Evolutionary conservation across 345 rosid genomes (phyloP), one percentile per base, ranked within the genome.

Genomic region (Eucalyptus lansdowneana): DNA sequence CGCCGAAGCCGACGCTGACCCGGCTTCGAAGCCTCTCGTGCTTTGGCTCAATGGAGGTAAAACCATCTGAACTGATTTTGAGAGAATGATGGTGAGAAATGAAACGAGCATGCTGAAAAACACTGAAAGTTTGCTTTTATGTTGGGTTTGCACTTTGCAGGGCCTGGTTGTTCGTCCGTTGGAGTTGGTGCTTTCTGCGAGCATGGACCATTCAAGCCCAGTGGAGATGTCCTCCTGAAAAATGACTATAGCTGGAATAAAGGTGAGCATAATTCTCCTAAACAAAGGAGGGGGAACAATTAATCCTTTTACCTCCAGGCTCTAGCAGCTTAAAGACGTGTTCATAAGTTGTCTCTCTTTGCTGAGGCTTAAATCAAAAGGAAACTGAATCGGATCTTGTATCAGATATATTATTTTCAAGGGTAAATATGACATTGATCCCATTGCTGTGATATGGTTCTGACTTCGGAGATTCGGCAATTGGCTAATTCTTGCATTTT

Each of bases 31-130:
- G 91, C 95, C 95, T 67, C 95, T 93, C 13, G 95, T 93, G 72
- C 93, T 92, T 31, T 93, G 95, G 96, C 88, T 94, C 37, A 93
- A 91, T 80, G 94, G 94, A 92, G 94, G 95, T 94, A 90, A 40
- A 72, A 69, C 42, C 40, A 47, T n/a, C 24, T 34, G 80, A 34
- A 34, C 80, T 69, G 24, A 9, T 7, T 69, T 31, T 34, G 80
- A 69, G 42, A 16, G 42, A 69, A 69, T 34, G 80, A 34, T 69
- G 80, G 24, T 5, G 80, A 69, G 80, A 69, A 34, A 69, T 69
- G 80, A 69, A 31, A 69, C 10, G 13, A 14, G 45, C 62, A 7
- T 54, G 54, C 19, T 29, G 49, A 37, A 62, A 31, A 62, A 44
- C 24, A 9, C 29, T 42, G 16, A 10, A 6, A 13, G 17, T 50